Conservation (phyloP, 345 rosid species). For the Hypericum androsaemum region DNA sequence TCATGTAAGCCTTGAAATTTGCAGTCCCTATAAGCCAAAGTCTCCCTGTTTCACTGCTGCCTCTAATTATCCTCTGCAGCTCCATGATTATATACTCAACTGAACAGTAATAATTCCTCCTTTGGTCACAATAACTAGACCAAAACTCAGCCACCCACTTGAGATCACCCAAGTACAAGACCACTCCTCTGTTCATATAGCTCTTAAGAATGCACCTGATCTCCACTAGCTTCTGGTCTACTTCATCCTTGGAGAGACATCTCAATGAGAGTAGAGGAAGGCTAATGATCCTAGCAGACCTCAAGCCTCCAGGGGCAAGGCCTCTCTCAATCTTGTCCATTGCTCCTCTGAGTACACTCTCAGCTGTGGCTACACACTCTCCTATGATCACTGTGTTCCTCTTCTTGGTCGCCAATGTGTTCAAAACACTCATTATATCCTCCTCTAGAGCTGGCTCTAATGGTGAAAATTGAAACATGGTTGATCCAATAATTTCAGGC, state of each 20-base stretch:
- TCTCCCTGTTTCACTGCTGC: conserved; percentile 26
- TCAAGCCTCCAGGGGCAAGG: conserved; percentile 30
- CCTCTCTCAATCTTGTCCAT: conserved; percentile 47
- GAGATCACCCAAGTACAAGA: conserved; percentile 57
- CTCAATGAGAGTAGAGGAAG: conserved; percentile 44
- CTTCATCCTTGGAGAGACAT: conserved; percentile 38
- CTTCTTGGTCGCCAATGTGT: conserved; percentile 29
- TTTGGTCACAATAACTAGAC: conserved; percentile 41
- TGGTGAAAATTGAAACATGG: conserved; percentile 18
- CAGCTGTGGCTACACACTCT: conserved; percentile 30
- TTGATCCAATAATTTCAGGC: conserved; percentile 16
- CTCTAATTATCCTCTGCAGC: conserved; percentile 38
- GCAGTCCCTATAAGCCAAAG: conserved; percentile 48
- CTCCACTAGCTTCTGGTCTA: conserved; percentile 47
- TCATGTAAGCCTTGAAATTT: conserved; percentile 43
- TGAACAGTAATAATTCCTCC: conserved; percentile 30
- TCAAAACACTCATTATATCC: conserved; percentile 36
- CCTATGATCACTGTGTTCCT: conserved; percentile 46
- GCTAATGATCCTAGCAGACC: conserved; percentile 37
- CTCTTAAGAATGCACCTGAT: conserved; percentile 40
- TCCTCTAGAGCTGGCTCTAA: conserved; percentile 18
- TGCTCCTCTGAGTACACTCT: conserved; percentile 39
- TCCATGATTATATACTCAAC: conserved; percentile 48
- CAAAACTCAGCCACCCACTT: conserved; percentile 48
- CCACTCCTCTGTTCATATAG: conserved; percentile 32